These are phyloP conservation scores for Paragyromitra xinjiangensis DNA, from an alignment of 495 filamentous ascomycete genomes.

Conservation along the genomic window DNA sequence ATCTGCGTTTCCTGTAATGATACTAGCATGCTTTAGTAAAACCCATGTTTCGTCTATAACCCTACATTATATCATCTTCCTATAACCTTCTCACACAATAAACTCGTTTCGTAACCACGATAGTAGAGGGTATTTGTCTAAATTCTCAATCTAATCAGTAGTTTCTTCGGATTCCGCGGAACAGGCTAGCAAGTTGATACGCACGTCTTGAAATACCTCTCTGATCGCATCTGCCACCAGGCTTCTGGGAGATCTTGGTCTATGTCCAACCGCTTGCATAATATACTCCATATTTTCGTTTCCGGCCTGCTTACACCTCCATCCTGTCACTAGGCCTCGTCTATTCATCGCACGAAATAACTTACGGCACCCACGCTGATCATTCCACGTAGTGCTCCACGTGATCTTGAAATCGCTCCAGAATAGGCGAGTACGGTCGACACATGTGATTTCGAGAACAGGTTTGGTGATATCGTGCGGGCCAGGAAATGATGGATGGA, in stretches of 20 bases:
- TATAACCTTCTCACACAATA: constrained; percentile 26
- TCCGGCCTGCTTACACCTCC: constrained; percentile 29
- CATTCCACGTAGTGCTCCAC: constrained; percentile 43
- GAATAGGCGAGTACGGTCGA: constrained; percentile 26
- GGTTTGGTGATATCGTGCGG: constrained; percentile 21
- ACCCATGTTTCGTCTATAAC: neutral
- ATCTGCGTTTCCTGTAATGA: neutral
- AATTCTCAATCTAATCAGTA: neutral
- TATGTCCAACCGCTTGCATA: constrained; percentile 44
- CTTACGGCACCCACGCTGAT: constrained; percentile 27
- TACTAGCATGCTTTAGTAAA: neutral
- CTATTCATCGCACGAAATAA: constrained; percentile 32
- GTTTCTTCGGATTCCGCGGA: neutral
- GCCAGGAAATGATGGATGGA: constrained; percentile 6
- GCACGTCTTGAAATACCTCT: constrained; percentile 32
- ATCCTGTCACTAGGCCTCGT: constrained; percentile 36
- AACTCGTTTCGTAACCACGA: constrained; percentile 29
- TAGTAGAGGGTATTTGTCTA: constrained; percentile 41
- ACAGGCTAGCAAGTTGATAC: neutral
- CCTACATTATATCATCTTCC: neutral
- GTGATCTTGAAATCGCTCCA: constrained; percentile 51
- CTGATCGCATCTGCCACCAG: constrained; percentile 34
- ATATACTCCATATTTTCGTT: constrained; percentile 32
- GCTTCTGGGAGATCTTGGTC: constrained; percentile 24
- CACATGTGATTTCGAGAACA: constrained; percentile 34